Evolutionary conservation across 768 basidiomycete species (phyloP).

Genomic region (Mycena kentingensis): DNA sequence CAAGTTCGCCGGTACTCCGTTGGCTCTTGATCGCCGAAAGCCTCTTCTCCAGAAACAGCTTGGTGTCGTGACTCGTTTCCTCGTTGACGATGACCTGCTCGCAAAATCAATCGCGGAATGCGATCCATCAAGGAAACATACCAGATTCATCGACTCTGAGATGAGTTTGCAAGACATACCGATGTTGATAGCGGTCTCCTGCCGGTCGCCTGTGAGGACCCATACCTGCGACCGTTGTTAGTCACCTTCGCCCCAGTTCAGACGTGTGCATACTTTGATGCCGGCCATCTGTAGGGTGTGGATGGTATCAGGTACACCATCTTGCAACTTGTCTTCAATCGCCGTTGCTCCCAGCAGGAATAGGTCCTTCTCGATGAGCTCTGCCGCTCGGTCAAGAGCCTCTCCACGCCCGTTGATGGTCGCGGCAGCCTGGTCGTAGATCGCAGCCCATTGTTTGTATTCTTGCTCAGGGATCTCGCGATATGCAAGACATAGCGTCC

Average conservation of each 20-base stretch:
- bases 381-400: conserved; percentile 91
- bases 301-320: conserved; percentile 97
- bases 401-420: conserved; percentile 95
- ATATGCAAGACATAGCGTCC: conserved; percentile 94
- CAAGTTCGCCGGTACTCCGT: conserved; percentile 85
- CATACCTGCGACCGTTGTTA: conserved; percentile 62
- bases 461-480: conserved; percentile 91
- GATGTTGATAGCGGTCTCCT: conserved; percentile 99
- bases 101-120: neutral
- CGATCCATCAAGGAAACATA: conserved; percentile 28
- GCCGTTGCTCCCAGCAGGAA: conserved; percentile 94
- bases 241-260: neutral
- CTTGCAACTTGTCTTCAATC: conserved; percentile 97
- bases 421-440: conserved; percentile 91
- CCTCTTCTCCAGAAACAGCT: conserved; percentile 86
- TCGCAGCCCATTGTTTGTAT: conserved; percentile 83
- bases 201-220: conserved; percentile 97
- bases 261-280: conserved; percentile 68
- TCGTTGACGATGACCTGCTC: conserved; percentile 92
- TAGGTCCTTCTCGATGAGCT: conserved; percentile 93
- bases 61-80: conserved; percentile 75
- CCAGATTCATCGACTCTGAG: conserved; percentile 98
- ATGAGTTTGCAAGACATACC: conserved; percentile 97
- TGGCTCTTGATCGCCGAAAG: conserved; percentile 93
- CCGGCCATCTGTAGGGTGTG: conserved; percentile 98